A percentile compares a stretch with the other conserved stretches of the same genome.
Conservation (phyloP, 2,329 filamentous ascomycete genomes). For the Fusarium agapanthi region DNA sequence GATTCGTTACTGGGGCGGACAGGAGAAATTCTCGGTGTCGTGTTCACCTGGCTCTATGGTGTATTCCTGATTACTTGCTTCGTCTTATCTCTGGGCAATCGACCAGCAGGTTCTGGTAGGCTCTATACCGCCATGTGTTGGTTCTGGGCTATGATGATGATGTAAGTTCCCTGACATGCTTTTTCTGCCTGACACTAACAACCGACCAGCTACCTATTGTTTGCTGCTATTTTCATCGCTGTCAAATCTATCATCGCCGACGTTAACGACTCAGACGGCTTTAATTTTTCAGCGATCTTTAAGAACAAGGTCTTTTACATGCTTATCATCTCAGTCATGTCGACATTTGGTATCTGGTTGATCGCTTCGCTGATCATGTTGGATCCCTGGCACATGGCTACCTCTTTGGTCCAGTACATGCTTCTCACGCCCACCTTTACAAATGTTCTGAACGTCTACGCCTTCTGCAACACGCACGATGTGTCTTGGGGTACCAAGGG, state of each 20-base stretch:
- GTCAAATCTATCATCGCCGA: constrained; percentile 84
- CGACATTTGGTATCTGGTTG: constrained; percentile 93
- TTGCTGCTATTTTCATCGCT: constrained; percentile 93
- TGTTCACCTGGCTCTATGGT: constrained; percentile 97
- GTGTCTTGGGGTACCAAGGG: constrained; percentile 99
- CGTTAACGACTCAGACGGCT: constrained; percentile 66
- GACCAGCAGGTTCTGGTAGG: constrained; percentile 90
- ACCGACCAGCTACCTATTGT: constrained; percentile 78
- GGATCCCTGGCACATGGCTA: constrained; percentile 99
- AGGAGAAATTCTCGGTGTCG: constrained; percentile 82
- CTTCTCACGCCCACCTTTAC: constrained; percentile 95
- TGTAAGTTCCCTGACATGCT: constrained; percentile 60
- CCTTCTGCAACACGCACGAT: constrained; percentile 99
- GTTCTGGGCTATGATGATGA: constrained; percentile 97
- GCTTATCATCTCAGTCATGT: constrained; percentile 89
- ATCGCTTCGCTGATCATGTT: constrained; percentile 92
- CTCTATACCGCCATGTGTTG: constrained; percentile 98
- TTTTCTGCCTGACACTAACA: constrained; percentile 31
- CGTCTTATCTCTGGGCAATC: constrained; percentile 91
- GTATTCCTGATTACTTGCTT: constrained; percentile 94
- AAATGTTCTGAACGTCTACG: constrained; percentile 98
- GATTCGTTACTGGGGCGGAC: constrained; percentile 74
- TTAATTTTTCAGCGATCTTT: constrained; percentile 78
- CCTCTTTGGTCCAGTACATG: constrained; percentile 93
- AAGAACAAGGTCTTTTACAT: constrained; percentile 91